Conservation (phyloP, 768 basidiomycete genomes). For the Podaxis sp. region DNA sequence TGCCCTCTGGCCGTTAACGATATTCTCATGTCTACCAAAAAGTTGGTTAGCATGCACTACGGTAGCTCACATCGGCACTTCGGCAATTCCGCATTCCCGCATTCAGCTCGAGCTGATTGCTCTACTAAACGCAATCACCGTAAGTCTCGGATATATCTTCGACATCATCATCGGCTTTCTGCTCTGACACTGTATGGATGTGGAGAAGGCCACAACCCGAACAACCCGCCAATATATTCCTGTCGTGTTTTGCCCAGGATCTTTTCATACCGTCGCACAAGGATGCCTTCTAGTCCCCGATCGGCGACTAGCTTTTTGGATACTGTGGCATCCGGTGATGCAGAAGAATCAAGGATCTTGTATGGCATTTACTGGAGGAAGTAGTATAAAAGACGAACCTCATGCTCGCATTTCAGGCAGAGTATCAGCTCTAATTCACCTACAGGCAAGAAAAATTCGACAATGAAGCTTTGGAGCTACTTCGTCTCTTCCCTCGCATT, state of each 20-base stretch:
- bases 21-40: no score
- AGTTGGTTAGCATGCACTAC: neutral
- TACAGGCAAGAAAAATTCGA: neutral
- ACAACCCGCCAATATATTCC: neutral
- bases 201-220: neutral
- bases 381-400: neutral
- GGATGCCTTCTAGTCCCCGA: neutral
- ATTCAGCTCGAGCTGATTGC: no score
- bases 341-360: neutral
- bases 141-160: no score
- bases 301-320: neutral
- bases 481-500: slow-evolving; percentile 13
- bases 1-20: no score
- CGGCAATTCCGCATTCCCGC: no score
- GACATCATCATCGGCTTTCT: no score
- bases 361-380: neutral
- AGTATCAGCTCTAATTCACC: neutral
- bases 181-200: neutral
- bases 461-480: slow-evolving; percentile 1
- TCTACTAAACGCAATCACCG: no score
- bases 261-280: neutral
- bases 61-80: neutral
- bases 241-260: neutral
- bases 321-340: neutral
- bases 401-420: neutral